These are phyloP conservation scores for Ogataea pini DNA, from an alignment of 805 yeast species.

Conservation along the genomic window DNA sequence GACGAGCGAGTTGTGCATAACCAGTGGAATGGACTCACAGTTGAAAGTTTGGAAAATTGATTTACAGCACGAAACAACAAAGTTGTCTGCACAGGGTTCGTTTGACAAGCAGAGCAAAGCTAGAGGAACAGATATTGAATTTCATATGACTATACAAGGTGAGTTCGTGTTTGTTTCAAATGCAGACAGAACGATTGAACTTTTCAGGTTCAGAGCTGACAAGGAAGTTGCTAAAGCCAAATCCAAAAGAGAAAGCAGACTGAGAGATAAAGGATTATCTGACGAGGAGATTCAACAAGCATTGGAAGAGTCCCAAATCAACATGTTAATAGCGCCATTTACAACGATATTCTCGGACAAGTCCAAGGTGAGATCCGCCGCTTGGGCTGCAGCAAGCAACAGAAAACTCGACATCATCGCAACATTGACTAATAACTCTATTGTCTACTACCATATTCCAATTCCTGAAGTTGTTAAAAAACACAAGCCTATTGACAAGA, in stretches of 20 bases:
- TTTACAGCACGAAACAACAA: constrained; percentile 47
- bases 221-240: constrained; percentile 81
- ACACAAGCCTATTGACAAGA: constrained; percentile 42
- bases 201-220: constrained; percentile 71
- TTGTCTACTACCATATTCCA: constrained; percentile 64
- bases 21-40: constrained; percentile 81
- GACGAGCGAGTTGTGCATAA: constrained; percentile 47
- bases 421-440: constrained; percentile 69
- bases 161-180: constrained; percentile 72
- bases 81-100: constrained; percentile 59
- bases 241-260: constrained; percentile 73
- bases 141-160: constrained; percentile 41
- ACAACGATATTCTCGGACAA: constrained; percentile 61
- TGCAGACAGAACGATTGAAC: constrained; percentile 76
- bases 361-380: constrained; percentile 62
- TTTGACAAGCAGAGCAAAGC: constrained; percentile 77
- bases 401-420: constrained; percentile 59
- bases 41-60: constrained; percentile 82
- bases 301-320: constrained; percentile 48
- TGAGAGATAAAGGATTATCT: constrained; percentile 65
- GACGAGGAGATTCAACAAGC: constrained; percentile 59
- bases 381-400: constrained; percentile 58
- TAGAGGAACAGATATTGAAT: constrained; percentile 62
- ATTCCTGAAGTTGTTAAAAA: constrained; percentile 60
- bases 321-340: constrained; percentile 66